Evolutionary conservation across 2,329 filamentous ascomycete species (phyloP).

Genomic region (Cytospora schulzeri): DNA sequence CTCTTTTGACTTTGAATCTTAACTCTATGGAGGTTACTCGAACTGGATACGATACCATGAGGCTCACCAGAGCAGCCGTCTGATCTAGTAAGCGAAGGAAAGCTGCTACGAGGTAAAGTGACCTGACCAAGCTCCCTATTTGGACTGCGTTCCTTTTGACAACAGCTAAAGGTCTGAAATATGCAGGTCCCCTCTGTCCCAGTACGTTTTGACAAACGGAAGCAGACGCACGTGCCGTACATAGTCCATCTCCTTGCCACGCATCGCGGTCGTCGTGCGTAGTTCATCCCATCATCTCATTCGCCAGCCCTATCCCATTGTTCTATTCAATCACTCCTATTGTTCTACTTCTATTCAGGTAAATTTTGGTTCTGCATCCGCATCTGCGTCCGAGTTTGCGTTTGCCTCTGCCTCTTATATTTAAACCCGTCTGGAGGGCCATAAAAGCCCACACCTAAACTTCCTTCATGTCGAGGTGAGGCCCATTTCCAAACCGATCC

Average conservation of each 20-base stretch:
- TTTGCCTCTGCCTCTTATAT: not conserved
- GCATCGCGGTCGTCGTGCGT: not conserved
- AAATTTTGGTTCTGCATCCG: too few relatives aligned
- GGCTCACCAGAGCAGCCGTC: not conserved
- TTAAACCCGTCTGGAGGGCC: not conserved
- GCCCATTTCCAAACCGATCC: too few relatives aligned
- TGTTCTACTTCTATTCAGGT: not conserved
- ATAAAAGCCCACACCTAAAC: not conserved
- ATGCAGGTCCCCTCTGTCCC: not conserved
- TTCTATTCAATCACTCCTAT: not conserved
- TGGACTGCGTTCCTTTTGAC: not conserved
- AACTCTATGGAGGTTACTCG: not conserved
- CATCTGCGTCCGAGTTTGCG: too few relatives aligned
- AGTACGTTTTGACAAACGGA: not conserved
- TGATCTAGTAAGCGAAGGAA: not conserved
- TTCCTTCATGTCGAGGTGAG: not conserved
- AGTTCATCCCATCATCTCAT: not conserved
- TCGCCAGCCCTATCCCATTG: not conserved
- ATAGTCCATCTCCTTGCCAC: not conserved
- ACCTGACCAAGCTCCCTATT: not conserved
- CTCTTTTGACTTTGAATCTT: not conserved
- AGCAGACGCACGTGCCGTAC: not conserved
- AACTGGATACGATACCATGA: not conserved
- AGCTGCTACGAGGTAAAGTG: not conserved
- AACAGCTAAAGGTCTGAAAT: not conserved